Evolutionary conservation across 768 basidiomycete species (phyloP).

Genomic region (Boletus rubropictus): DNA sequence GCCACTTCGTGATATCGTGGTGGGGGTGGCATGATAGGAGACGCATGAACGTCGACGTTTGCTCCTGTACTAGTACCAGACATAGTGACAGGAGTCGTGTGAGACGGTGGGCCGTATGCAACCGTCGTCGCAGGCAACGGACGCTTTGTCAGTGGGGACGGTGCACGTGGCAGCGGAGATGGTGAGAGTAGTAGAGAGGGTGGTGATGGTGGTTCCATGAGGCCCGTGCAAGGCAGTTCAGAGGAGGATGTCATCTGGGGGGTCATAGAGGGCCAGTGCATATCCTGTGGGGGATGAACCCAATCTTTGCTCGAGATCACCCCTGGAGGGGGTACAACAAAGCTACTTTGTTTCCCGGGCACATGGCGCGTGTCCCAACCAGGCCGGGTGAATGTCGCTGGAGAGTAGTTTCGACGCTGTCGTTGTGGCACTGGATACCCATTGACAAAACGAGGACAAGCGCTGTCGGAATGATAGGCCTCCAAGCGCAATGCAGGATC

Average conservation of each 20-base stretch:
- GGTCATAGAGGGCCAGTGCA: conserved; percentile 6
- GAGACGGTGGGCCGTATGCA: conserved; percentile 3
- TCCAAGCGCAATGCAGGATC: conserved; percentile 8
- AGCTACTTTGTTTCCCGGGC: conserved; percentile 9
- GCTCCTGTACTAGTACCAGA: background rate
- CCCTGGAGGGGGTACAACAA: conserved; percentile 25
- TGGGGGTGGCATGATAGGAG: conserved; percentile 13
- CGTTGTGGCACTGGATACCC: conserved; percentile 17
- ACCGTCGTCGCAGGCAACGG: conserved; percentile 11
- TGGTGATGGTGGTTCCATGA: conserved; percentile 6
- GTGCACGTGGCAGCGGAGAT: conserved; percentile 8
- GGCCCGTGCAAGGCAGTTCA: background rate
- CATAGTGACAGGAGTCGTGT: background rate
- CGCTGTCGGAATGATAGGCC: conserved; percentile 1
- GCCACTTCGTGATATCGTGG: conserved; percentile 20
- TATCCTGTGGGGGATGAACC: conserved; percentile 11
- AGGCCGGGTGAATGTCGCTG: background rate
- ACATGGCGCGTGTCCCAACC: conserved; percentile 8
- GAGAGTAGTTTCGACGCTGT: conserved; percentile 10
- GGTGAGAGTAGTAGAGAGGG: conserved; percentile 14
- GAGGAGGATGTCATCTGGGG: conserved; percentile 5
- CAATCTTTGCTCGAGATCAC: conserved; percentile 21
- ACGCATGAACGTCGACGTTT: conserved; percentile 5
- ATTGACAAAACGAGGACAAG: conserved; percentile 1
- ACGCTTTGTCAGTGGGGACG: conserved; percentile 12